Base-by-base conservation (phyloP, 1,284 basidiomycete genomes). In the Takashimella koratensis region DNA sequence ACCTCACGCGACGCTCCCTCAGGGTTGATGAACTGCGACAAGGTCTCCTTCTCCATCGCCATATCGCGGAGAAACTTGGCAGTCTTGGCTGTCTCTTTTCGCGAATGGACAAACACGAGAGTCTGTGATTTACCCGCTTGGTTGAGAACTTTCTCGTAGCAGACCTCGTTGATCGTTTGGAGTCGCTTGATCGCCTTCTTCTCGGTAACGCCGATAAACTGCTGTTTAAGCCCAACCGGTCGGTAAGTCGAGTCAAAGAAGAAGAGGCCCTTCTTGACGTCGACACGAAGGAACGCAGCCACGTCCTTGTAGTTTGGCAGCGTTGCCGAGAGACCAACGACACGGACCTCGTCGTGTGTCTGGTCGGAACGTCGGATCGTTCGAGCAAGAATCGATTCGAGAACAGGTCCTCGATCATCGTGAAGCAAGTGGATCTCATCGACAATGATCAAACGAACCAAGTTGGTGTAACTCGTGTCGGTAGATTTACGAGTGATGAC, bases 181-280 rank as follows among this genome's bases (percentile, higher is more conserved):
- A 95, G 89, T 3, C 96, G 85, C 76, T 96, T 98, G 82, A 98
- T 98, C 0, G 96, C 96, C 78, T 98, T 98, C 82, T 97, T 98
- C 79, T 98, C 96, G 0, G 95, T 98, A 59, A 99, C 86, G 58
- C 96, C 96, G 60, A 98, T 86, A 75, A 97, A 98, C 68, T 97
- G 92, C 66, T 98, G 94, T 71, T 95, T 92, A 36, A 98, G 84
- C 1, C 87, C 90, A 69, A 95, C 97, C 10, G 96, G 96, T 45
- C 96, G 84, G 71, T 90, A 92, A 1, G 91, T 84, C 0, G 91
- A 85, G 67, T 98, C 95, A 71, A 98, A 99, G 80, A 94, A 96
- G 80, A 99, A 98, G 0, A 99, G 79, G 0, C 96, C 95, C 71
- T 90, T 91, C 50, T 85, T 84, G 53, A 87, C 84, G 69, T 98